Evolutionary conservation across 208 protist species (phyloP).

Genomic region (Phytomonas francai): DNA sequence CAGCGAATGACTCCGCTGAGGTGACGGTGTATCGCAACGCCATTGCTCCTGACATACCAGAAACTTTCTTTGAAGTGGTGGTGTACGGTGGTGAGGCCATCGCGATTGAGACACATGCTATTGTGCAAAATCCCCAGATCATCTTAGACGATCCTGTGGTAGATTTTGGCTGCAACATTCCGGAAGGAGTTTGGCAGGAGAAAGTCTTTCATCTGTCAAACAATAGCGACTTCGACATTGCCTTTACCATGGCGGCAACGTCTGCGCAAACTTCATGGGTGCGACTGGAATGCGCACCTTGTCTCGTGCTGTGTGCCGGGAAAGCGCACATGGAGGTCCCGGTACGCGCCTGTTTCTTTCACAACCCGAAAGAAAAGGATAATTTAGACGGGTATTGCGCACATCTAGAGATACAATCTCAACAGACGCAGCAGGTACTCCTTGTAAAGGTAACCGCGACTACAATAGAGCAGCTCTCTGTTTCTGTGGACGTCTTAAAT

Average conservation of each 20-base stretch:
- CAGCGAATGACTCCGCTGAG: conserved; percentile 70
- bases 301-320: conserved; percentile 43
- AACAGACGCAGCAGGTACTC: conserved; percentile 44
- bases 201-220: conserved; percentile 59
- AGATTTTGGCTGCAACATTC: conserved; percentile 52
- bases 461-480: conserved; percentile 42
- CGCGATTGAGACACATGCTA: conserved; percentile 79
- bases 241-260: conserved; percentile 41
- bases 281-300: conserved; percentile 31
- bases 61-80: conserved; percentile 85
- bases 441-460: conserved; percentile 64
- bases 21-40: conserved; percentile 85
- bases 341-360: conserved; percentile 41
- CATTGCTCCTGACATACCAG: conserved; percentile 58
- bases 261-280: conserved; percentile 40
- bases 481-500: conserved; percentile 48
- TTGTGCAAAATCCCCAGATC: conserved; percentile 63
- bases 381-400: conserved; percentile 28
- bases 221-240: conserved; percentile 63
- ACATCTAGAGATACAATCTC: conserved; percentile 46
- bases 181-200: conserved; percentile 65
- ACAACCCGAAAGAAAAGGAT: conserved; percentile 3
- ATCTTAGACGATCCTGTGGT: conserved; percentile 53
- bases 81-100: conserved; percentile 65
- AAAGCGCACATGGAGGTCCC: conserved; percentile 40